Evolutionary conservation across 306 rosid species (phyloP), one percentile per base, ranked within the genome.

Genomic region (Pueraria montana): DNA sequence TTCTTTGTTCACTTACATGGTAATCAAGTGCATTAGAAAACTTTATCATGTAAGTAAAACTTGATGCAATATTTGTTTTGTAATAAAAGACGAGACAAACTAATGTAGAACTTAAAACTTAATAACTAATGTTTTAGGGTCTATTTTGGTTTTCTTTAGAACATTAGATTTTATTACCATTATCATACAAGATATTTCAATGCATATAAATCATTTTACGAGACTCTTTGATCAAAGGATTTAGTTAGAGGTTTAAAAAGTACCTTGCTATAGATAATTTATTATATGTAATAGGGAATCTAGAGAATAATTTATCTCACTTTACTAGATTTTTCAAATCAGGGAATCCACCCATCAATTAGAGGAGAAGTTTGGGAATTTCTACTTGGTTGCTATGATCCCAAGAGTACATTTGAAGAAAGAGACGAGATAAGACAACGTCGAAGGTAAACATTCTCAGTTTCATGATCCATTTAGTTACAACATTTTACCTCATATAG

Each of bases 301-400:
- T 10, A 6, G 26, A 38, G 43, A 58, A 34, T 26, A 56, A 70
- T 11, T 65, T 66, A 8, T 73, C 56, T 58, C 46, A 58, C 34
- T 30, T 69, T 23, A 9, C 64, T 72, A 70, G 21, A 73, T 55
- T 63, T 72, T 11, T 18, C 65, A 78, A 87, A 82, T 62, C 74
- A 96, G 99, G 99, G 99, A 72, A 87, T 96, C 61, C 99, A 96
- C 84, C 99, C 99, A 78, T 78, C 95, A 77, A 94, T 96, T 52
- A 91, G 99, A 86, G 99, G 99, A 85, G 99, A 96, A 91, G 99
- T 96, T 48, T 96, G 99, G 98, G 98, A 96, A 71, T 96, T 94
- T 90, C 88, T 96, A 76, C 97, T 96, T n/a, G 98, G 98, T 53
- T 96, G 97, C 78, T 96, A 89, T 85, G 93, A 92, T 66, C 93